Evolutionary conservation across 768 basidiomycete genomes (phyloP).

Genomic region (Epithele typhae): DNA sequence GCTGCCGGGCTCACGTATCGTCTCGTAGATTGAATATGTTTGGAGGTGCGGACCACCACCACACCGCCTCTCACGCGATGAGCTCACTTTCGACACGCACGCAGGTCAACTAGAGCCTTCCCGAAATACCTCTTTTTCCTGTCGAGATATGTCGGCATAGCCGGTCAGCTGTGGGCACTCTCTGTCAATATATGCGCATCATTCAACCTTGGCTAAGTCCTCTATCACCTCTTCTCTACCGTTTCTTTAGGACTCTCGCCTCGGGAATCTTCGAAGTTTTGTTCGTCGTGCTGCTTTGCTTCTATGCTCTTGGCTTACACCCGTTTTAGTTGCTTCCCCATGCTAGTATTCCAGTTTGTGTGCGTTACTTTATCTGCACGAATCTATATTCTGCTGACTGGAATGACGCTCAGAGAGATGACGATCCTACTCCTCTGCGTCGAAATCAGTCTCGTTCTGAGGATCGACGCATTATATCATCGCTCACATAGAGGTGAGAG

Average conservation of each 20-base stretch:
- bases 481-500: conserved; percentile 6
- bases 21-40: conserved; percentile 6
- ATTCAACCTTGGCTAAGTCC: background rate
- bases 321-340: too few relatives aligned
- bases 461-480: conserved; percentile 17
- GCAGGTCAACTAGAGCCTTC: conserved; percentile 10
- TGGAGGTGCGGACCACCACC: conserved; percentile 2
- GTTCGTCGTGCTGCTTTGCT: too few relatives aligned
- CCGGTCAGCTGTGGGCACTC: conserved; percentile 8
- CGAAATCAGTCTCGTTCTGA: conserved; percentile 17
- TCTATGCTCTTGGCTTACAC: too few relatives aligned
- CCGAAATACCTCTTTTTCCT: conserved; percentile 16
- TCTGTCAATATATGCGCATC: background rate
- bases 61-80: too few relatives aligned
- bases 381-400: too few relatives aligned
- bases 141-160: conserved; percentile 13
- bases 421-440: conserved; percentile 8
- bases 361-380: too few relatives aligned
- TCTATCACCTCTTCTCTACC: too few relatives aligned
- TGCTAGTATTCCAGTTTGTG: too few relatives aligned
- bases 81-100: too few relatives aligned
- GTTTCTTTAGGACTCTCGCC: too few relatives aligned
- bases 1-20: too few relatives aligned
- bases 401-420: background rate
- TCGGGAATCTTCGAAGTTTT: too few relatives aligned